Percentiles rank a stretch among this genome's conserved stretches.
phyloP scores from a whole-genome alignment of 2,329 filamentous ascomycete species.

The Microthyrium microscopicum region DNA sequence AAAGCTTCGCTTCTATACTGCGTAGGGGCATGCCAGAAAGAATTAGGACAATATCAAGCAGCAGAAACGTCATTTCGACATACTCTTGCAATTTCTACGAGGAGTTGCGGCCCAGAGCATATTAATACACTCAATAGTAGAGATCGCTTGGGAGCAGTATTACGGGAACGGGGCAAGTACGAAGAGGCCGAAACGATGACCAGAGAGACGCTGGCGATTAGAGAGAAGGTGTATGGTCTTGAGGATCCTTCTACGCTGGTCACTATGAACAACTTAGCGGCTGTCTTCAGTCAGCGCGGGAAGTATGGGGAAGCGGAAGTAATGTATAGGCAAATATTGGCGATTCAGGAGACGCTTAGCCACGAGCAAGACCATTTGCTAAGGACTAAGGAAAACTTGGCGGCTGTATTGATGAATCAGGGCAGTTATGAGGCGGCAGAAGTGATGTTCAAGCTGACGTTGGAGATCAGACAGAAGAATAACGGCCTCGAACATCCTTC shows the following conservation, averaged over 20 bases:
- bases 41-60: not conserved
- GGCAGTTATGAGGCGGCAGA: constrained; percentile 9
- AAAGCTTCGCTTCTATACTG: constrained; percentile 1
- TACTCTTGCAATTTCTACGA: too few species aligned
- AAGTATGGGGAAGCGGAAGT: constrained; percentile 9
- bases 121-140: too few species aligned
- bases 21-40: not conserved
- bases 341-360: constrained; percentile 3
- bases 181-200: constrained; percentile 9
- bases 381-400: constrained; percentile 5
- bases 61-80: not conserved
- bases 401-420: constrained; percentile 3
- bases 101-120: too few species aligned
- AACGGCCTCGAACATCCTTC: constrained; percentile 8
- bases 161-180: too few species aligned
- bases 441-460: constrained; percentile 9
- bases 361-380: too few species aligned
- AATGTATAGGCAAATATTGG: constrained; percentile 10
- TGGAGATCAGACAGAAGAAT: constrained; percentile 7
- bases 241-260: constrained; percentile 9
- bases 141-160: too few species aligned
- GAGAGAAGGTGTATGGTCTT: constrained; percentile 8
- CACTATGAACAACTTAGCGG: too few species aligned
- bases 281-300: too few species aligned
- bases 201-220: constrained; percentile 9